A percentile compares a stretch with the other conserved stretches of the same genome.
phyloP scores from a whole-genome alignment of 164 flowering plant genomes.

The Stephania cephalantha region DNA sequence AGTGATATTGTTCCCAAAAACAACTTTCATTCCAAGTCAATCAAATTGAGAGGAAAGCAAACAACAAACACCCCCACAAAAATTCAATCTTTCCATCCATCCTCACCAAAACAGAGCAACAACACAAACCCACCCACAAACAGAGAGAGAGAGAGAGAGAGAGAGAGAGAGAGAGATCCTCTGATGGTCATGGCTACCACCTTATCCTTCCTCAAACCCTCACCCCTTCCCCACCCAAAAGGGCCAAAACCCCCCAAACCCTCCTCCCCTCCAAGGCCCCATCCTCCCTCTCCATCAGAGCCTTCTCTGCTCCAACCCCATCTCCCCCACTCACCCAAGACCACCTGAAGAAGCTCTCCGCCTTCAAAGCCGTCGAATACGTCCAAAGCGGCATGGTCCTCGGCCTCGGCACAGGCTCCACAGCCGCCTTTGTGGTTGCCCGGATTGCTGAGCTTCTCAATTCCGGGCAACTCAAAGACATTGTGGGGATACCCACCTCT shows the following conservation, averaged over 20 bases:
- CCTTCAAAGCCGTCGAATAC: constrained; percentile 75
- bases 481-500: constrained; percentile 55
- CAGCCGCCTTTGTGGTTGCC: constrained; percentile 82
- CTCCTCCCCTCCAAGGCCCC: constrained; percentile 19
- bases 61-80: too few species aligned
- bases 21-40: too few species aligned
- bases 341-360: constrained; percentile 77
- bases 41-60: background rate
- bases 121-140: too few species aligned
- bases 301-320: constrained; percentile 37
- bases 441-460: constrained; percentile 52
- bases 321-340: constrained; percentile 53
- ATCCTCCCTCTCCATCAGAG: constrained; percentile 29
- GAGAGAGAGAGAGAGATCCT: too few species aligned
- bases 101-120: background rate
- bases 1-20: too few species aligned
- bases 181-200: constrained; percentile 23
- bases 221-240: constrained; percentile 14
- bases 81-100: background rate
- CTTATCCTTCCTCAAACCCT: constrained; percentile 23
- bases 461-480: constrained; percentile 41
- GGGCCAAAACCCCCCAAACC: constrained; percentile 25
- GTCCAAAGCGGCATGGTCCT: constrained; percentile 79
- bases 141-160: too few species aligned
- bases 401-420: constrained; percentile 89